Evolutionary conservation across 192 early-diverging fungal species (phyloP).

Genomic region (Coemansia sp.): DNA sequence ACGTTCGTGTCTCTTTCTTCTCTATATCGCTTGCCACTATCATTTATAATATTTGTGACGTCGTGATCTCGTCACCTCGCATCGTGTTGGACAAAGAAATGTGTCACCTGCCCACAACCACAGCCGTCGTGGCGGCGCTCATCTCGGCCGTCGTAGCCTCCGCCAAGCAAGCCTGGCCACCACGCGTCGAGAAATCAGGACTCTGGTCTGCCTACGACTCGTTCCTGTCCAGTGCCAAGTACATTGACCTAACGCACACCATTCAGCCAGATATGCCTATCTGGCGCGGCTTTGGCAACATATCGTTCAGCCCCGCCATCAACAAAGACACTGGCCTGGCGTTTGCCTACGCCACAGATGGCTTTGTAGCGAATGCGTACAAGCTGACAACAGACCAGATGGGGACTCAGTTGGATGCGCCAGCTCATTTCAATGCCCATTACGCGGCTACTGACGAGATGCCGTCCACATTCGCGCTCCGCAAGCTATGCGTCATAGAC

Average conservation of each 20-base stretch:
- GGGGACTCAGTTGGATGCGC: constrained; percentile 57
- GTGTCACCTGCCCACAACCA: not conserved
- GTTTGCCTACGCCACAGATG: constrained; percentile 44
- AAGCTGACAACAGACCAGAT: constrained; percentile 56
- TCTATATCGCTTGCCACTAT: not conserved
- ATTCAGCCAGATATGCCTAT: constrained; percentile 54
- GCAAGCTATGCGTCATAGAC: constrained; percentile 56
- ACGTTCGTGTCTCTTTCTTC: not conserved
- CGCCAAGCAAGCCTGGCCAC: constrained; percentile 1
- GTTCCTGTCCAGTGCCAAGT: constrained; percentile 30
- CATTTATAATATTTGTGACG: not conserved
- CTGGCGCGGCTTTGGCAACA: constrained; percentile 58
- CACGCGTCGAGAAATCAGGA: not conserved
- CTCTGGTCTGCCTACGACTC: constrained; percentile 37
- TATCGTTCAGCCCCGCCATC: constrained; percentile 40
- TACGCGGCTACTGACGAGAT: constrained; percentile 51
- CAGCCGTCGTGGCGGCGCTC: not conserved
- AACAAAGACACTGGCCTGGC: constrained; percentile 43
- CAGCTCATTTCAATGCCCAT: constrained; percentile 53
- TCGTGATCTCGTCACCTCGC: not conserved
- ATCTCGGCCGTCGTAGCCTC: not conserved
- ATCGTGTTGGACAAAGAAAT: not conserved
- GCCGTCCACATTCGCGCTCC: constrained; percentile 51
- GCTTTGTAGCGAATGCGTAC: constrained; percentile 53
- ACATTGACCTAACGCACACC: constrained; percentile 56